Evolutionary conservation across 129 eudicot species (phyloP).

Genomic region (Artemisia tridentata): DNA sequence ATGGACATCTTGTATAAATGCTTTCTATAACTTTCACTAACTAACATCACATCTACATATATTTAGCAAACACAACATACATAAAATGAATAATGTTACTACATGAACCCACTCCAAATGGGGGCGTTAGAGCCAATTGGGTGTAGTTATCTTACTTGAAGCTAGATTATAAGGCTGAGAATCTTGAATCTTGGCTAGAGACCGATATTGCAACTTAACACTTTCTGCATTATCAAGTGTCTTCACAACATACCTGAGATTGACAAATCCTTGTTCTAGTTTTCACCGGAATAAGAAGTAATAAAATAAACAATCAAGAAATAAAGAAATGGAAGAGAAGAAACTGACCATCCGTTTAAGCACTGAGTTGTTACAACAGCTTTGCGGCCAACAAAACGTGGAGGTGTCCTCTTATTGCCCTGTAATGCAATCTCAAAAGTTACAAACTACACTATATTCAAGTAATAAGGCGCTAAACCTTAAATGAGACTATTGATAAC

Average conservation of each 20-base stretch:
- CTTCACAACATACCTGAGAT: slow-evolving; percentile 89
- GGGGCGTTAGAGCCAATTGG: too few species aligned
- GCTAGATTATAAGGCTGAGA: too few species aligned
- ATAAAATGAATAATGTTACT: too few species aligned
- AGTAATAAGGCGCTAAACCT: not conserved
- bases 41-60: too few species aligned
- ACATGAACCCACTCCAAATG: too few species aligned
- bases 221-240: slow-evolving; percentile 43
- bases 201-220: too few species aligned
- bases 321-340: not conserved
- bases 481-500: slow-evolving; percentile 31
- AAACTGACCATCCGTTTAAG: slow-evolving; percentile 84
- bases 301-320: not conserved
- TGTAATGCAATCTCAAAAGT: slow-evolving; percentile 25
- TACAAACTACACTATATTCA: slow-evolving; percentile 1
- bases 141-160: too few species aligned
- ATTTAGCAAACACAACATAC: too few species aligned
- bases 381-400: slow-evolving; percentile 92
- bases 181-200: too few species aligned
- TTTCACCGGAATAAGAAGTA: not conserved
- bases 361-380: slow-evolving; percentile 93
- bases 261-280: not conserved
- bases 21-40: too few species aligned
- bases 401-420: slow-evolving; percentile 98
- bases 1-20: too few species aligned